Evolutionary conservation across 2,329 filamentous ascomycete genomes (phyloP), one percentile per base, ranked within the genome.

Genomic region (Dothideomycetes sp.): DNA sequence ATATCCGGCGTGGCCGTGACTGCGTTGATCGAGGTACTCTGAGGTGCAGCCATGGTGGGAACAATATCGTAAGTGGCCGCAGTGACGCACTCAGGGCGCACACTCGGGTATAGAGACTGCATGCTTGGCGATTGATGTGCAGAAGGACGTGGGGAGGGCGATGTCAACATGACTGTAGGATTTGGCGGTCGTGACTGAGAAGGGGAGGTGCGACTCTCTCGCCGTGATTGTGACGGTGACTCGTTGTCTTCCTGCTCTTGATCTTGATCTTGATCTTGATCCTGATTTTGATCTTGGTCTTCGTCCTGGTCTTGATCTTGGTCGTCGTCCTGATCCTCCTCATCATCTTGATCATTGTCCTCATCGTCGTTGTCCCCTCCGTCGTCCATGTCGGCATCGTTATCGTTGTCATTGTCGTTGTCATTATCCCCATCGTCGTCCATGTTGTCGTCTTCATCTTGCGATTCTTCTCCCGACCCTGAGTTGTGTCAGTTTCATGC

Each of bases 21-120:
- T 8, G 87, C 82, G 57, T 98, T 98, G 62, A 98, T 85, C 39
- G 87, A 95, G 3, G 91, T 98, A 47, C 86, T 84, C 60, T 95
- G 88, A 1, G 91, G 91, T 3, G 91, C 91, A 2, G 91, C 91
- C 65, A 96, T 96, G 16, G 91, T 96, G 2, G 91, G 91, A 1
- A 94, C 82, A 45, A 98, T 94, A 58, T 98, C 91, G 67, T 96
- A 98, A 2, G 82, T 76, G 28, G 72, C 68, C 11, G 91, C 89
- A 1, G 73, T 80, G 35, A 94, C 66, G n/a, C 79, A 83, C 55
- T 94, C 87, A 9, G 80, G 71, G 1, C 84, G 77, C n/a, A 87
- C 71, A 6, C 48, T 46, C 8, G 58, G 58, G 48, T 51, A 47
- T 27, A 57, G 51, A 6, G 55, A 54, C 11, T 47, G 50, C 6